phyloP scores from a whole-genome alignment of 1,284 basidiomycete species.

The Boletellus sp. region DNA sequence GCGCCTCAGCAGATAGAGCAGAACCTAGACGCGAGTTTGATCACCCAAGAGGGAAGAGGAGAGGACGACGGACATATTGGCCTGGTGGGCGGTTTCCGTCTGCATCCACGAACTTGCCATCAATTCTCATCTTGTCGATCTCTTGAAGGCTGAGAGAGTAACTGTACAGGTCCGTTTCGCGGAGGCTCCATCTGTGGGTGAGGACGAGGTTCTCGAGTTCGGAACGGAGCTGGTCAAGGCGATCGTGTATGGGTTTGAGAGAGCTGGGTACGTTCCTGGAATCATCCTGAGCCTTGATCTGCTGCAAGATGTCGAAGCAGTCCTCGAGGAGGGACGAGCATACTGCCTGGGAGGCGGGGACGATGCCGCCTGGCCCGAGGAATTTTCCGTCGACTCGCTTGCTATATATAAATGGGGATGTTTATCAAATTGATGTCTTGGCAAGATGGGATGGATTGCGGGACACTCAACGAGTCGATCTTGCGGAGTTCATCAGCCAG shows the following conservation, averaged over 20 bases:
- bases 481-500: constrained; percentile 91
- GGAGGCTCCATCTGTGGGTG: constrained; percentile 95
- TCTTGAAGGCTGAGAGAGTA: constrained; percentile 94
- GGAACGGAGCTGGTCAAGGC: constrained; percentile 80
- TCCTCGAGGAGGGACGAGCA: constrained; percentile 90
- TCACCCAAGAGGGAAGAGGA: neutral
- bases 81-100: constrained; percentile 89
- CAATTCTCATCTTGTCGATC: constrained; percentile 94
- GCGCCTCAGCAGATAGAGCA: constrained; percentile 88
- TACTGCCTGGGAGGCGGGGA: constrained; percentile 89
- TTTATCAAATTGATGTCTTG: constrained; percentile 11
- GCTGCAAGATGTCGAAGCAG: constrained; percentile 95
- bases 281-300: constrained; percentile 92
- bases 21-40: constrained; percentile 51
- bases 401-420: constrained; percentile 35
- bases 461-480: constrained; percentile 85
- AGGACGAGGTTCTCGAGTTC: constrained; percentile 89
- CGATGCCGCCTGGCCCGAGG: constrained; percentile 86
- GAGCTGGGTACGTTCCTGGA: constrained; percentile 86
- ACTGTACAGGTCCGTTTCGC: constrained; percentile 95
- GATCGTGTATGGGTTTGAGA: constrained; percentile 93
- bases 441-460: constrained; percentile 27
- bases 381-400: constrained; percentile 97
- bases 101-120: constrained; percentile 95
- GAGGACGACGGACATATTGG: constrained; percentile 71